Conservation (phyloP, 306 rosid genomes). For the Glycine latifolia region DNA sequence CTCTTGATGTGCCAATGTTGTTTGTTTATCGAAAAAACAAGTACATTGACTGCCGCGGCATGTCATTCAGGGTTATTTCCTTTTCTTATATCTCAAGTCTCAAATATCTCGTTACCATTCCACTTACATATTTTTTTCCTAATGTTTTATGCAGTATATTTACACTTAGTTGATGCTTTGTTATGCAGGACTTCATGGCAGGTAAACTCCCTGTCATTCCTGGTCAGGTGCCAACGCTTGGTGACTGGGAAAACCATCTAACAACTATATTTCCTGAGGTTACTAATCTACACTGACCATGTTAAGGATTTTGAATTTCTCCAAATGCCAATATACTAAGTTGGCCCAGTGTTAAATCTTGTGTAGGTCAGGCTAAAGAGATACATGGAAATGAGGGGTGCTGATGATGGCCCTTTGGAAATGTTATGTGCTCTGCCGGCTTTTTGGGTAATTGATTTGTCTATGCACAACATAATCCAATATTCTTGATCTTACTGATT, state of each 20-base stretch:
- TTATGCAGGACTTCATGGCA: conserved; percentile 79
- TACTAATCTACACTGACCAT: background rate
- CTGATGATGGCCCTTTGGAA: conserved; percentile 88
- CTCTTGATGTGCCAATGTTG: conserved; percentile 92
- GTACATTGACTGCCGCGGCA: conserved; percentile 75
- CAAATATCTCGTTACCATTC: conserved; percentile 3
- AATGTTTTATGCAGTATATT: background rate
- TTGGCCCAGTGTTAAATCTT: background rate
- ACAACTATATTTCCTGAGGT: conserved; percentile 91
- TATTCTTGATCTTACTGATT: background rate
- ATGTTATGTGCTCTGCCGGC: conserved; percentile 88
- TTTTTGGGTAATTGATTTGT: conserved; percentile 69
- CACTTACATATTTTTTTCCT: background rate
- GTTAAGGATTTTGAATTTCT: conserved; percentile 8
- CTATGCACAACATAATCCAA: background rate
- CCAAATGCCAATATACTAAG: background rate
- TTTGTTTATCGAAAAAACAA: conserved; percentile 72
- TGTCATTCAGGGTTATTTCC: conserved; percentile 82
- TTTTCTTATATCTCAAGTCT: background rate
- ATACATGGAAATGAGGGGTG: conserved; percentile 95
- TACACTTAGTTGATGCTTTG: conserved; percentile 9
- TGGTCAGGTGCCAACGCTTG: conserved; percentile 80
- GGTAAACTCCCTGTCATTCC: conserved; percentile 73
- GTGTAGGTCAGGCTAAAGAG: conserved; percentile 84
- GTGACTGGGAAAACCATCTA: conserved; percentile 93